Conservation (phyloP, 2,329 filamentous ascomycete species). For the Penicillium sp. region DNA sequence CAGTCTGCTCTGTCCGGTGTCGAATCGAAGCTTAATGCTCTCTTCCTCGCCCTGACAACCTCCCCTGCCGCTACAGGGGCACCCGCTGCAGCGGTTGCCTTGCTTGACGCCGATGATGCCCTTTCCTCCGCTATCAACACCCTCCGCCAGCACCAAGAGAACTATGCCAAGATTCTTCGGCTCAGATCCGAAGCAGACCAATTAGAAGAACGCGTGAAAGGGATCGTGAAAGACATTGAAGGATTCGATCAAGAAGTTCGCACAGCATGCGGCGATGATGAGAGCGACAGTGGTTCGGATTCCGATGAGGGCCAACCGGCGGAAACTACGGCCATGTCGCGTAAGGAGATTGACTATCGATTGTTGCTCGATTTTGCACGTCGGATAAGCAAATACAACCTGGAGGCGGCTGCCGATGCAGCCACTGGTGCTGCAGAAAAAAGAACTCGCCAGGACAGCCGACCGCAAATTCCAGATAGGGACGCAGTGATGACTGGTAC, state of each 20-base stretch:
- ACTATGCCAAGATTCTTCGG: slow-evolving; percentile 39
- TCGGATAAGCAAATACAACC: slow-evolving; percentile 45
- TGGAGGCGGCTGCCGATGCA: slow-evolving; percentile 41
- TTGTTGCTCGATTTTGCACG: slow-evolving; percentile 43
- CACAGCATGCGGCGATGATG: slow-evolving; percentile 29
- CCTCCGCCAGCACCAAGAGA: slow-evolving; percentile 42
- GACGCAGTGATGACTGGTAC: slow-evolving; percentile 34
- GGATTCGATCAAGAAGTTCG: slow-evolving; percentile 39
- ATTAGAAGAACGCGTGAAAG: slow-evolving; percentile 39
- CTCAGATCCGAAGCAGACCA: slow-evolving; percentile 38
- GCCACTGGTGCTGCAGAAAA: slow-evolving; percentile 25
- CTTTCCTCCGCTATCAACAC: slow-evolving; percentile 39
- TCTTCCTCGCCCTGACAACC: slow-evolving; percentile 39
- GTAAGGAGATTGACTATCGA: slow-evolving; percentile 40
- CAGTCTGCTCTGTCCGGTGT: slow-evolving; percentile 38
- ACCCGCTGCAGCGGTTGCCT: slow-evolving; percentile 36
- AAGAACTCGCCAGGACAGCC: slow-evolving; percentile 16
- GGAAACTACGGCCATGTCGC: slow-evolving; percentile 6
- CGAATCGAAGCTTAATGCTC: slow-evolving; percentile 40
- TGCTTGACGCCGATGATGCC: slow-evolving; percentile 40
- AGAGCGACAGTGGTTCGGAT: slow-evolving; percentile 30
- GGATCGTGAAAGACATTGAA: slow-evolving; percentile 39
- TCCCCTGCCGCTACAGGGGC: slow-evolving; percentile 42
- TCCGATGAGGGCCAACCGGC: slow-evolving; percentile 18
- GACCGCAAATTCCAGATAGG: slow-evolving; percentile 18